Conservation (phyloP, 1,139 yeast genomes). For the Blastobotrys niveus region DNA sequence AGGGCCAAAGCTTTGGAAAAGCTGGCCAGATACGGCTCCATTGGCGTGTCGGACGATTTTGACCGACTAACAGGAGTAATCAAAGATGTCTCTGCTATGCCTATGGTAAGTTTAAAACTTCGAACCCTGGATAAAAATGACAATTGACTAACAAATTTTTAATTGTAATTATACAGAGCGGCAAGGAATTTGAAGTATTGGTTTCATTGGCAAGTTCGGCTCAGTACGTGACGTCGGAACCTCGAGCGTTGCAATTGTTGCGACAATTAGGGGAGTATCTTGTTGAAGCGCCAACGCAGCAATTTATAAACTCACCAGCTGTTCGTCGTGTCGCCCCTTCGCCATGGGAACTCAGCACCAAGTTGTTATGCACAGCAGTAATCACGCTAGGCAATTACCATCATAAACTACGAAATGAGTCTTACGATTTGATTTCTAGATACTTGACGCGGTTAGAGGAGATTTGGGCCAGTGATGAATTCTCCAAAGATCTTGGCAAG, state of each 20-base stretch:
- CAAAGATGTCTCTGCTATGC: slow-evolving; percentile 23
- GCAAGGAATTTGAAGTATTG: slow-evolving; percentile 64
- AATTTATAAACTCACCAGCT: slow-evolving; percentile 42
- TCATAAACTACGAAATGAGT: slow-evolving; percentile 36
- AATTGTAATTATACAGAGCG: slow-evolving; percentile 24
- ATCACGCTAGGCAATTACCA: slow-evolving; percentile 39
- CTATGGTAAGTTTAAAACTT: slow-evolving; percentile 25
- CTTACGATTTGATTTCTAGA: slow-evolving; percentile 39
- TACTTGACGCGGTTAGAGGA: slow-evolving; percentile 38
- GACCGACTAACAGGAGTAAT: slow-evolving; percentile 24
- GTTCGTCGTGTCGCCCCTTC: slow-evolving; percentile 41
- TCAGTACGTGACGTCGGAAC: slow-evolving; percentile 37
- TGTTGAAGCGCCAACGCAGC: slow-evolving; percentile 52
- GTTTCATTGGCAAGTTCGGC: slow-evolving; percentile 60
- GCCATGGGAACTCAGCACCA: slow-evolving; percentile 43
- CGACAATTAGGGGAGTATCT: slow-evolving; percentile 55
- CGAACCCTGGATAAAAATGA: neutral
- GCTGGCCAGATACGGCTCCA: slow-evolving; percentile 39
- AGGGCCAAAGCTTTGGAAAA: slow-evolving; percentile 58
- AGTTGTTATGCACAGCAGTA: slow-evolving; percentile 36
- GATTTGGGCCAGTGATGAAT: slow-evolving; percentile 26
- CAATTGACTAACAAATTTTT: slow-evolving; percentile 4
- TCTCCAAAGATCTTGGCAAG: slow-evolving; percentile 28
- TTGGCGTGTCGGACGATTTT: slow-evolving; percentile 16
- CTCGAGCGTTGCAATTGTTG: slow-evolving; percentile 49